Percentiles rank a stretch among this genome's conserved stretches.
phyloP scores from a whole-genome alignment of 23 red algal species.

The Gracilaria domingensis region DNA sequence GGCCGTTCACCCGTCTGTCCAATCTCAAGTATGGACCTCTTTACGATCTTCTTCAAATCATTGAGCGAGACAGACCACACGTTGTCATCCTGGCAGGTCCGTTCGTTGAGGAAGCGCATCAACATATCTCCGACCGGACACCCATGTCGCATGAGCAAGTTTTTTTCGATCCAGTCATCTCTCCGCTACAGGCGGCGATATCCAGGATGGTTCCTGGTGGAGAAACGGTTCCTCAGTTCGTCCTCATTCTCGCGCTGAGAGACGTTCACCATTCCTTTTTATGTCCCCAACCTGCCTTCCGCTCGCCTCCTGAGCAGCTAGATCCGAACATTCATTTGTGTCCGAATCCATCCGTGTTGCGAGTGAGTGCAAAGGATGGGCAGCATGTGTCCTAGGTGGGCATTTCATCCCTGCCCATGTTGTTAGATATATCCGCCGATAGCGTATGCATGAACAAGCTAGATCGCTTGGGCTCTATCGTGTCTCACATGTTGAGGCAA shows the following conservation, averaged over 20 bases:
- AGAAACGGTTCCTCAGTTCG: slow-evolving; percentile 18
- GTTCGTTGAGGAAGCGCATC: slow-evolving; percentile 49
- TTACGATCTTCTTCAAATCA: slow-evolving; percentile 27
- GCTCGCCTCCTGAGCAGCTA: not conserved
- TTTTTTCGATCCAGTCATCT: slow-evolving; percentile 34
- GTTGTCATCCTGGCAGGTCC: slow-evolving; percentile 54
- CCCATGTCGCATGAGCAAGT: slow-evolving; percentile 39
- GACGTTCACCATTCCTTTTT: slow-evolving; percentile 74
- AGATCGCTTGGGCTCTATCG: too few species aligned
- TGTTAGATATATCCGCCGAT: too few species aligned
- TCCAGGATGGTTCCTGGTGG: not conserved
- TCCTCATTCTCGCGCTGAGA: slow-evolving; percentile 44
- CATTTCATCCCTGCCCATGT: too few species aligned
- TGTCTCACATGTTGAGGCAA: too few species aligned
- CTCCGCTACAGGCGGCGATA: not conserved
- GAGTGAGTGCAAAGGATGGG: too few species aligned
- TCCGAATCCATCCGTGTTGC: too few species aligned
- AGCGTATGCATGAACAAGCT: too few species aligned
- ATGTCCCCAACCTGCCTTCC: slow-evolving; percentile 64
- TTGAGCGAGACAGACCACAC: slow-evolving; percentile 24
- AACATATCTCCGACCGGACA: not conserved
- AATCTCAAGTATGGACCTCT: slow-evolving; percentile 71
- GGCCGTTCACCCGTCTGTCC: slow-evolving; percentile 34
- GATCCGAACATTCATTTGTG: slow-evolving; percentile 21
- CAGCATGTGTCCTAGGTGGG: too few species aligned